Evolutionary conservation across 163 green algal species (phyloP).

Genomic region (Volvox carteri): DNA sequence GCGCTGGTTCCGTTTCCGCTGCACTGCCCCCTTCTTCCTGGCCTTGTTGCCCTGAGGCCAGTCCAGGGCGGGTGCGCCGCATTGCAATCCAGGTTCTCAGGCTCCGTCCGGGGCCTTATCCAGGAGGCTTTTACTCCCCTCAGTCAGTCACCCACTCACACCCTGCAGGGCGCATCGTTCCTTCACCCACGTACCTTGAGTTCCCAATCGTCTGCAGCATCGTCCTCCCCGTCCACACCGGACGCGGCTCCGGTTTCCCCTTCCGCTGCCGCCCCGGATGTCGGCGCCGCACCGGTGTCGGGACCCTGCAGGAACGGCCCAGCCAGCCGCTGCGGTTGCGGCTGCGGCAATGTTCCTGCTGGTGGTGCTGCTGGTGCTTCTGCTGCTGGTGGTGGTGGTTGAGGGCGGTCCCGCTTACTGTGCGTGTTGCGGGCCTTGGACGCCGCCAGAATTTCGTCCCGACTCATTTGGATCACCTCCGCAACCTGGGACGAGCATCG

Average conservation of each 20-base stretch:
- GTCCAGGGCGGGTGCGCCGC: too few species aligned
- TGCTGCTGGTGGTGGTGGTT: constrained; percentile 16
- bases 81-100: too few species aligned
- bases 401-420: constrained; percentile 64
- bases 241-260: not conserved
- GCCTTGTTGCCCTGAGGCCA: constrained; percentile 59
- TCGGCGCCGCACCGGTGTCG: not conserved
- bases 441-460: constrained; percentile 52
- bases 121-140: not conserved
- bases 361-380: not conserved
- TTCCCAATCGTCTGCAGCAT: not conserved
- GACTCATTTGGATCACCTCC: constrained; percentile 50
- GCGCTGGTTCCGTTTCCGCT: constrained; percentile 56
- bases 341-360: not conserved
- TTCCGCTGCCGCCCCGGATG: not conserved
- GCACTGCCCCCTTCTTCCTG: constrained; percentile 55
- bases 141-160: not conserved
- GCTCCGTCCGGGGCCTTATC: not conserved
- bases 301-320: too few species aligned
- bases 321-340: not conserved
- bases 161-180: not conserved
- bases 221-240: not conserved
- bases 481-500: constrained; percentile 46
- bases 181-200: constrained; percentile 10
- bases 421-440: constrained; percentile 65